Percentiles rank a stretch among this genome's conserved stretches.
These are phyloP conservation scores for Penicillium polonicum DNA, from an alignment of 2,329 filamentous ascomycete species.

Conservation along the genomic window DNA sequence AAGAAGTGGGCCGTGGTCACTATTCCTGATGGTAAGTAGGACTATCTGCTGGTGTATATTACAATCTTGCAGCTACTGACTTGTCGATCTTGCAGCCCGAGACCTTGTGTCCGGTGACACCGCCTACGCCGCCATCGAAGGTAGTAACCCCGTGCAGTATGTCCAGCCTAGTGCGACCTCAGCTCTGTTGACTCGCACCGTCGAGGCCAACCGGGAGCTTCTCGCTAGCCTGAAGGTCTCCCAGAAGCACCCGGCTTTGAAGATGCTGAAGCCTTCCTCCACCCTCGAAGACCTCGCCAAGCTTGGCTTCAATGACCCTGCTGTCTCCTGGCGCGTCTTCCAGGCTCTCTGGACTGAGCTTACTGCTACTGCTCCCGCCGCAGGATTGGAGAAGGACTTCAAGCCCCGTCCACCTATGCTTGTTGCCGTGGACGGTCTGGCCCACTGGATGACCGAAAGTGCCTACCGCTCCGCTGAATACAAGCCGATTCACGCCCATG, in stretches of 20 bases:
- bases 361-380: conserved; percentile 48
- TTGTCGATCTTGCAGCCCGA: conserved; percentile 57
- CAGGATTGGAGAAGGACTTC: conserved; percentile 47
- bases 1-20: conserved; percentile 87
- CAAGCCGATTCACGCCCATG: conserved; percentile 78
- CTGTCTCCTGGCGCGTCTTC: conserved; percentile 78
- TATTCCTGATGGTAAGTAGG: conserved; percentile 74
- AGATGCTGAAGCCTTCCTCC: conserved; percentile 57
- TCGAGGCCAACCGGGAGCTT: conserved; percentile 67
- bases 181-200: conserved; percentile 69
- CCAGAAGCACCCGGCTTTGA: conserved; percentile 58
- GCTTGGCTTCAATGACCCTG: conserved; percentile 69
- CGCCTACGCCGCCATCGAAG: conserved; percentile 70
- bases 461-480: conserved; percentile 71
- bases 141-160: conserved; percentile 58
- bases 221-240: conserved; percentile 56
- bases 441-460: conserved; percentile 75
- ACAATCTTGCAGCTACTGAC: conserved; percentile 16
- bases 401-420: conserved; percentile 62
- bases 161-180: conserved; percentile 76
- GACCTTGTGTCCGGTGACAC: conserved; percentile 79
- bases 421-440: conserved; percentile 73
- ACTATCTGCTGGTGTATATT: background rate
- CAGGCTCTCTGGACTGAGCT: conserved; percentile 80
- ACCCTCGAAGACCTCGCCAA: conserved; percentile 68